A percentile compares a stretch with the other conserved stretches of the same genome.
Evolutionary conservation across 768 basidiomycete species (phyloP).

Genomic region (Suillus occidentalis): DNA sequence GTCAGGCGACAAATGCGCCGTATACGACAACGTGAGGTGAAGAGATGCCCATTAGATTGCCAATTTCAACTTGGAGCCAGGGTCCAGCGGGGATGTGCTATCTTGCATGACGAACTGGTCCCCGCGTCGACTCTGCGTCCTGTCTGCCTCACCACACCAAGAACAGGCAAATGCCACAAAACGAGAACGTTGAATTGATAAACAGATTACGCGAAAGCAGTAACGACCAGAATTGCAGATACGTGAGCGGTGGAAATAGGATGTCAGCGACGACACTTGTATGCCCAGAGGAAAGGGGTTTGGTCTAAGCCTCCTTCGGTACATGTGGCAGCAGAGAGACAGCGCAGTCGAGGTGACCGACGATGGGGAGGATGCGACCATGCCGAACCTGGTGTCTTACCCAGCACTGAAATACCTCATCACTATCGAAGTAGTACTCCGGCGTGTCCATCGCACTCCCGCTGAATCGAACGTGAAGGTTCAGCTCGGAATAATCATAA

Average conservation of each 20-base stretch:
- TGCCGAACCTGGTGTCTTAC: conserved; percentile 31
- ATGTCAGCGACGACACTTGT: neutral
- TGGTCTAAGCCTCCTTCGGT: neutral
- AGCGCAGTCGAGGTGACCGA: conserved; percentile 24
- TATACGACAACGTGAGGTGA: neutral
- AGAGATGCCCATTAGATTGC: neutral
- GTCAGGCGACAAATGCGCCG: neutral
- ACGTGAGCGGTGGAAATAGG: neutral
- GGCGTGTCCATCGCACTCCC: conserved; percentile 32
- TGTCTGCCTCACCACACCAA: neutral
- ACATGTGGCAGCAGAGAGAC: neutral
- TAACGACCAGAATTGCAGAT: neutral
- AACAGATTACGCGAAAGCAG: neutral
- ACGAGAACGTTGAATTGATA: neutral
- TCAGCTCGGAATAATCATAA: conserved; percentile 28
- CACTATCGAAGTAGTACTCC: conserved; percentile 28
- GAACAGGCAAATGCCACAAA: neutral
- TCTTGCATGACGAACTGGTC: neutral
- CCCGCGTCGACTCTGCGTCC: neutral
- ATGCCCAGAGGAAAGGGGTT: neutral
- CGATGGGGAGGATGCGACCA: conserved; percentile 36
- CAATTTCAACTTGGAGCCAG: neutral
- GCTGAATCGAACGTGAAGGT: conserved; percentile 34
- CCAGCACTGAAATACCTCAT: conserved; percentile 36
- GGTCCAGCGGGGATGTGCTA: neutral